Evolutionary conservation across 129 eudicot species (phyloP), one percentile per base, ranked within the genome.

Genomic region (Apium graveolens): DNA sequence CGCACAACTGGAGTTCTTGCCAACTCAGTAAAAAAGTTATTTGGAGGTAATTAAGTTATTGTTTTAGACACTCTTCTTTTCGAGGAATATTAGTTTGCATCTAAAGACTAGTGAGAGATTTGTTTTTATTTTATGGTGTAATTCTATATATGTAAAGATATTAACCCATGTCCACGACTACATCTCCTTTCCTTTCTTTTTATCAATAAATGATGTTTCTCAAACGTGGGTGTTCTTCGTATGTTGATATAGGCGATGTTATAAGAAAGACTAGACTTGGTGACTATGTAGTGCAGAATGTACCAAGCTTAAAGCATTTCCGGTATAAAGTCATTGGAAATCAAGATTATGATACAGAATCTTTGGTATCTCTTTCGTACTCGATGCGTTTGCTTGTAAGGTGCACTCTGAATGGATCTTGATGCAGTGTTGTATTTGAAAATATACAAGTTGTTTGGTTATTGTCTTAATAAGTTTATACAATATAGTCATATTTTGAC

Each of bases 331-430:
- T 62, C 35, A 69, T 41, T 66, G 78, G 68, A 81, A 78, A 48
- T 57, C 78, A 83, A 81, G 93, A 89, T 78, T 82, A 88, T 69
- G 84, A 85, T 76, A 81, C 90, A 77, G 85, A 83, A 68, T 88
- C 97, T 45, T 78, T 94, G 85, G 90, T 76, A 76, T 97, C 97
- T 39, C 96, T 94, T 43, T 94, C 98, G 72, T 85, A 82, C 46
- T 90, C 98, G 70, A 82, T 91, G 96, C 84, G 96, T 45, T 82
- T 81, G 76, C 93, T 89, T 78, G 93, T 89, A 87, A 88, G 97
- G 98, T 94, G 74, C 63, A 57, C 68, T 60, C 29, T 26, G 18
- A 1, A 13, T 43, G 37, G 13, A 73, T 18, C 66, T 72, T 29
- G 4, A 78, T 32, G n/a, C 13, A 51, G 17, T 79, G 74, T 6